These are phyloP conservation scores for Pichia terricola DNA, from an alignment of 1,139 yeast genomes.

Conservation along the genomic window DNA sequence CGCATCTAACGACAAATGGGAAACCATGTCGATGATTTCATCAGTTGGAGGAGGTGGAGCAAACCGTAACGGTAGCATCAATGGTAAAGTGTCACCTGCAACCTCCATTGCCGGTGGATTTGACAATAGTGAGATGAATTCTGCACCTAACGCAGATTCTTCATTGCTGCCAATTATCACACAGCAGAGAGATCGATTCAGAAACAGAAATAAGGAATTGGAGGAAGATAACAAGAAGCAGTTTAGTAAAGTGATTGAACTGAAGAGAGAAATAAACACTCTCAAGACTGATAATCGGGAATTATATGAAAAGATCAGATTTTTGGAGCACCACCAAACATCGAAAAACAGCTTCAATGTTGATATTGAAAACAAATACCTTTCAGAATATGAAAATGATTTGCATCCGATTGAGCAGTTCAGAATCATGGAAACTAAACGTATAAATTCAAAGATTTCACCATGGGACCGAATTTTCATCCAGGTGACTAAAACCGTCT, in stretches of 20 bases:
- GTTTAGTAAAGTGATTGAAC: conserved; percentile 42
- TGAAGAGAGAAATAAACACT: conserved; percentile 53
- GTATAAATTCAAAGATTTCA: conserved; percentile 63
- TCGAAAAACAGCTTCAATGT: conserved; percentile 8
- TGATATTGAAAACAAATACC: conserved; percentile 49
- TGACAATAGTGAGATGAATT: conserved; percentile 11
- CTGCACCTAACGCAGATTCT: conserved; percentile 1
- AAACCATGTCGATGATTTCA: conserved; percentile 62
- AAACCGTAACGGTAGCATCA: neutral
- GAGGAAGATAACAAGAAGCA: conserved; percentile 72
- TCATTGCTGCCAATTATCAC: conserved; percentile 81
- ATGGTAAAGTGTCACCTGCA: conserved; percentile 36
- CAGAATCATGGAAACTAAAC: conserved; percentile 65
- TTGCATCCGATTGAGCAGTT: conserved; percentile 81
- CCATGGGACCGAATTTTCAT: conserved; percentile 75
- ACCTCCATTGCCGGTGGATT: conserved; percentile 39
- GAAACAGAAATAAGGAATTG: conserved; percentile 68
- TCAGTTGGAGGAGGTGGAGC: conserved; percentile 33
- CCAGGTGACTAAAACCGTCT: conserved; percentile 60
- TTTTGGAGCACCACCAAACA: conserved; percentile 46
- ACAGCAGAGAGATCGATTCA: conserved; percentile 88
- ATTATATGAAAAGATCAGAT: conserved; percentile 73
- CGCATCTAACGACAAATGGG: conserved; percentile 32
- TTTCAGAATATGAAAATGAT: conserved; percentile 62
- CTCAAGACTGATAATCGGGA: conserved; percentile 69